Evolutionary conservation across 2,329 filamentous ascomycete genomes (phyloP).

Genomic region (Myriangium duriaei): DNA sequence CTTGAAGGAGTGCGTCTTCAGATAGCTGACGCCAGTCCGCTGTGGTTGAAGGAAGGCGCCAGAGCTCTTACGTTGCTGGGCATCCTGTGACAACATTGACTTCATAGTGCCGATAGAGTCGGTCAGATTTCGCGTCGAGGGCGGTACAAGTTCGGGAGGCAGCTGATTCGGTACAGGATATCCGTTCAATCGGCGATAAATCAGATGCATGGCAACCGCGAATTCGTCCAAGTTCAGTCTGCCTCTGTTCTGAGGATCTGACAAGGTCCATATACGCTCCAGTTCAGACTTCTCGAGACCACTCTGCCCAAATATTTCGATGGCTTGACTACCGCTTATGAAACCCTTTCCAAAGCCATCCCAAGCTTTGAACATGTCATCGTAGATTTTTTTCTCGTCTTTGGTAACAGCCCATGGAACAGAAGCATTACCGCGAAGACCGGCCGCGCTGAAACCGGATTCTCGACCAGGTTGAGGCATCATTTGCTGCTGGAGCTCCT

Average conservation of each 20-base stretch:
- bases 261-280: constrained; percentile 86
- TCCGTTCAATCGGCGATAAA: constrained; percentile 92
- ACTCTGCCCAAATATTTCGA: constrained; percentile 95
- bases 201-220: constrained; percentile 96
- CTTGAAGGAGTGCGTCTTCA: constrained; percentile 89
- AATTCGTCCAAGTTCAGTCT: constrained; percentile 94
- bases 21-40: constrained; percentile 93
- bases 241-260: constrained; percentile 87
- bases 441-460: constrained; percentile 71
- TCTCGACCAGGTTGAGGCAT: constrained; percentile 95
- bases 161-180: constrained; percentile 82
- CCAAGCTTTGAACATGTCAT: constrained; percentile 90
- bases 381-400: constrained; percentile 94
- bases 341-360: constrained; percentile 88
- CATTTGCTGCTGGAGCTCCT: constrained; percentile 82
- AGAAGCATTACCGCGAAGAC: constrained; percentile 82
- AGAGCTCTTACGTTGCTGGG: constrained; percentile 75
- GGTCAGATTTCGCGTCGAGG: constrained; percentile 84
- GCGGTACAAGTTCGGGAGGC: constrained; percentile 84
- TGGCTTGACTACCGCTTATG: constrained; percentile 81
- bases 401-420: constrained; percentile 99
- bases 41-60: constrained; percentile 86
- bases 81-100: constrained; percentile 76
- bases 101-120: constrained; percentile 91
- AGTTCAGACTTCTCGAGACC: constrained; percentile 82